Percentiles rank a stretch among this genome's conserved stretches.
Conservation (phyloP, 78 protist species). For the Protostelium mycophagum region DNA sequence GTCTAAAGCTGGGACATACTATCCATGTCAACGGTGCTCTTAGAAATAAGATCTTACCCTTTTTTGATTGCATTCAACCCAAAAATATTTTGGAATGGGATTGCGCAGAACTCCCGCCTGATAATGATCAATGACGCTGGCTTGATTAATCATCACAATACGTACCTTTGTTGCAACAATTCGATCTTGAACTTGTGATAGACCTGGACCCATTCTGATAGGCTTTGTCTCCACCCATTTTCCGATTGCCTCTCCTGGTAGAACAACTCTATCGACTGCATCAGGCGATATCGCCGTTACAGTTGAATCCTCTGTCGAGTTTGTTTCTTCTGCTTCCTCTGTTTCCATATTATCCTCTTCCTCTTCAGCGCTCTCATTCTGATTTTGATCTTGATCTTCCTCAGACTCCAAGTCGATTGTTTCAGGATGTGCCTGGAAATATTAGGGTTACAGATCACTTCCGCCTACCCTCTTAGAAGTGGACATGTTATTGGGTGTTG, state of each 20-base stretch:
- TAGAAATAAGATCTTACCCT: conserved; percentile 15
- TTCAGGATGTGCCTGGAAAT: not conserved
- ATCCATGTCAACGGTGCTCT: not conserved
- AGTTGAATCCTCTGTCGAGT: not conserved
- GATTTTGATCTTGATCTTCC: not conserved
- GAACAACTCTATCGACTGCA: conserved; percentile 29
- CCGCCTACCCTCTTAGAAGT: not conserved
- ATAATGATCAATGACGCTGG: no score
- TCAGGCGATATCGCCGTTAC: not conserved
- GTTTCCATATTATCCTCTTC: not conserved
- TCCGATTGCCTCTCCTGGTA: conserved; percentile 58
- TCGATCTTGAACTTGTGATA: conserved; percentile 17
- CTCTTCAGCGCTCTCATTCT: not conserved
- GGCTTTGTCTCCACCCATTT: conserved; percentile 20
- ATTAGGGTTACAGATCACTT: not conserved
- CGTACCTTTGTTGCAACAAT: conserved; percentile 33
- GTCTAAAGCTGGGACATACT: conserved; percentile 69
- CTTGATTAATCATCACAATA: no score
- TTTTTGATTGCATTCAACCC: conserved; percentile 52
- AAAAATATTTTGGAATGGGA: conserved; percentile 25
- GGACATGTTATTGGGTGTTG: not conserved
- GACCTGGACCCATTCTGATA: conserved; percentile 55
- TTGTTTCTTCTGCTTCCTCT: not conserved
- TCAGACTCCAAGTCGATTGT: no score
- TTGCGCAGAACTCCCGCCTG: conserved; percentile 65